Evolutionary conservation across 768 basidiomycete genomes (phyloP).

Genomic region (Rhizopogon vesiculosus): DNA sequence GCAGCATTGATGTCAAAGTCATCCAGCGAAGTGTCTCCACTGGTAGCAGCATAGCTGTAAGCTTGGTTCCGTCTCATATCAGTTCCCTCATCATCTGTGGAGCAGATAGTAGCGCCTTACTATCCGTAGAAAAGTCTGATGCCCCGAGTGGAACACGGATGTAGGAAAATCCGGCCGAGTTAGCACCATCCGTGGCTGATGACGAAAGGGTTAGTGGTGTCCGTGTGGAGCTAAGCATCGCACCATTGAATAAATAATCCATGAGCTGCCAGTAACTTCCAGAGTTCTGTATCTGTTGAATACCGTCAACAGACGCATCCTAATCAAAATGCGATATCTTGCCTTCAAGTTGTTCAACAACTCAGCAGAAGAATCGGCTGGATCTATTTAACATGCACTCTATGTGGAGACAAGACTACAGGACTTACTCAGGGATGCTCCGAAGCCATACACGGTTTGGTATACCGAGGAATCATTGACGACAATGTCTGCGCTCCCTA

Average conservation of each 20-base stretch:
- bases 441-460: constrained; percentile 66
- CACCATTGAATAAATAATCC: constrained; percentile 49
- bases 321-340: not conserved
- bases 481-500: constrained; percentile 58
- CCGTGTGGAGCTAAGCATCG: not conserved
- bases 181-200: constrained; percentile 50
- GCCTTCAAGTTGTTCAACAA: constrained; percentile 66
- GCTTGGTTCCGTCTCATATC: constrained; percentile 26
- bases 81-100: not conserved
- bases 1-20: constrained; percentile 53
- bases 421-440: constrained; percentile 55
- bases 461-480: constrained; percentile 50
- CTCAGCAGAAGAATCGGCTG: constrained; percentile 70
- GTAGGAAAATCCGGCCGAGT: constrained; percentile 65
- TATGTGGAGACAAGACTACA: not conserved
- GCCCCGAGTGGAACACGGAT: constrained; percentile 69
- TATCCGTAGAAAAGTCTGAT: constrained; percentile 60
- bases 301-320: not conserved
- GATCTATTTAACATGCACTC: constrained; percentile 3
- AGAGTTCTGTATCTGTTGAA: constrained; percentile 40
- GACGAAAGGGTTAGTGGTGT: not conserved
- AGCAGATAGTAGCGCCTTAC: constrained; percentile 30
- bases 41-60: constrained; percentile 65
- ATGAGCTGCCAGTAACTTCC: constrained; percentile 56
- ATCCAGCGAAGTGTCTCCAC: constrained; percentile 53